Conservation (phyloP, 768 basidiomycete species). For the Podaxis sp. region DNA sequence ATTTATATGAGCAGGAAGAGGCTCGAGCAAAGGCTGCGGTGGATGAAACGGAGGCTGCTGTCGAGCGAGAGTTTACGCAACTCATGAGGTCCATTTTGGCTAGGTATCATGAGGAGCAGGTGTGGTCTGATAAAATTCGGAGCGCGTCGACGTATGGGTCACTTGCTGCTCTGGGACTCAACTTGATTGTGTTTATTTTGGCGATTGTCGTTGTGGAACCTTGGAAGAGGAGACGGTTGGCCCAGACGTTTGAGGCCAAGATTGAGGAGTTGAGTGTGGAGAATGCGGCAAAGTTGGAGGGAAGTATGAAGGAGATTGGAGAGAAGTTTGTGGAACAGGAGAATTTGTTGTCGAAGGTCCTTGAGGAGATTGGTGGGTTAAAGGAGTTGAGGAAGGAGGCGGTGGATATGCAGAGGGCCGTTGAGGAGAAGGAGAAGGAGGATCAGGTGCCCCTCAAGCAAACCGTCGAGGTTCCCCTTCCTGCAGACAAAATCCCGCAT, state of each 20-base stretch:
- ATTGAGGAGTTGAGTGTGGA: constrained; percentile 63
- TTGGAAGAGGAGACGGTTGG: constrained; percentile 87
- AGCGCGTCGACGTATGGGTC: constrained; percentile 93
- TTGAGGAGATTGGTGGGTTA: constrained; percentile 21
- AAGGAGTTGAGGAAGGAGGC: constrained; percentile 4
- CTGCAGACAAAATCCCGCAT: constrained; percentile 5
- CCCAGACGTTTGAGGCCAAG: constrained; percentile 87
- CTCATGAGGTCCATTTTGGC: constrained; percentile 87
- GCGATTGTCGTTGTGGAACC: constrained; percentile 94
- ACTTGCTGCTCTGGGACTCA: constrained; percentile 80
- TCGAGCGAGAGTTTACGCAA: constrained; percentile 84
- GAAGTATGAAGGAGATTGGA: constrained; percentile 46
- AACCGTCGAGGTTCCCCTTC: not conserved
- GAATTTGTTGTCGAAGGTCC: constrained; percentile 24
- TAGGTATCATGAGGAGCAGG: constrained; percentile 97
- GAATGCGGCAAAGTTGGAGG: constrained; percentile 47
- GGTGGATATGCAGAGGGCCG: constrained; percentile 1
- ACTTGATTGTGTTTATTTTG: constrained; percentile 85
- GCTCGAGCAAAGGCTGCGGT: constrained; percentile 64
- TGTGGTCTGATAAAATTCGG: constrained; percentile 99
- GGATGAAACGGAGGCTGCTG: constrained; percentile 68
- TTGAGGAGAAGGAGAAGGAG: not conserved
- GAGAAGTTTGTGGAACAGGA: constrained; percentile 49
- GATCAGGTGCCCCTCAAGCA: not conserved
- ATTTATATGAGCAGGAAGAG: constrained; percentile 81